Percentiles rank a stretch among this genome's conserved stretches.
Conservation (phyloP, 768 basidiomycete genomes). For the Cyathus striatus region DNA sequence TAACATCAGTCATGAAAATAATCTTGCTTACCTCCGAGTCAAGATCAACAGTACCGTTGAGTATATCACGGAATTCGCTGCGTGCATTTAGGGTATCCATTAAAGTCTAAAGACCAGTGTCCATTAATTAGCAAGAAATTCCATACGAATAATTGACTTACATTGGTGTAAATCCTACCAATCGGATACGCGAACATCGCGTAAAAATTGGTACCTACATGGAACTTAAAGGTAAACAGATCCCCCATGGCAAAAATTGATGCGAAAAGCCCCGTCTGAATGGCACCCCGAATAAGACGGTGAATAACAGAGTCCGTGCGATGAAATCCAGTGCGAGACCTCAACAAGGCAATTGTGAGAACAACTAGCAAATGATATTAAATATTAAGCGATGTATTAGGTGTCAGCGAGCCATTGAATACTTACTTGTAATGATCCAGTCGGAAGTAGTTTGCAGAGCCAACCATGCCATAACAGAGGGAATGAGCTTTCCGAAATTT, state of each 20-base stretch:
- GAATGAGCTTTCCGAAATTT: neutral
- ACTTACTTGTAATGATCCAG: neutral
- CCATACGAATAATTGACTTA: neutral
- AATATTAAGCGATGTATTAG: neutral
- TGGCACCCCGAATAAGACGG: neutral
- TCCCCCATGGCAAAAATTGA: neutral
- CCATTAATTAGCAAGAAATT: neutral
- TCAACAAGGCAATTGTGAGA: neutral
- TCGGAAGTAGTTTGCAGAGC: neutral
- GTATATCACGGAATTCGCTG: neutral
- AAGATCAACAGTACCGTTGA: neutral
- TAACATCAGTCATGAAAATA: neutral
- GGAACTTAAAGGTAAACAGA: neutral
- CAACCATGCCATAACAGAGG: neutral
- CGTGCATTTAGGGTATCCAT: constrained; percentile 1
- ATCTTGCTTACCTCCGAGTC: neutral
- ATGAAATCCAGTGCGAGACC: neutral
- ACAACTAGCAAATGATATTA: neutral
- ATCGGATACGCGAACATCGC: constrained; percentile 6
- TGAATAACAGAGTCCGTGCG: neutral
- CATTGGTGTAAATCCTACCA: constrained; percentile 2
- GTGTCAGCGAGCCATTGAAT: neutral
- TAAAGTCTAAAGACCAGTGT: neutral
- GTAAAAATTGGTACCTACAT: neutral
- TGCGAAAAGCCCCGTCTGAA: neutral